Base-by-base conservation (phyloP, 345 rosid species). In the Linum usitatissimum region DNA sequence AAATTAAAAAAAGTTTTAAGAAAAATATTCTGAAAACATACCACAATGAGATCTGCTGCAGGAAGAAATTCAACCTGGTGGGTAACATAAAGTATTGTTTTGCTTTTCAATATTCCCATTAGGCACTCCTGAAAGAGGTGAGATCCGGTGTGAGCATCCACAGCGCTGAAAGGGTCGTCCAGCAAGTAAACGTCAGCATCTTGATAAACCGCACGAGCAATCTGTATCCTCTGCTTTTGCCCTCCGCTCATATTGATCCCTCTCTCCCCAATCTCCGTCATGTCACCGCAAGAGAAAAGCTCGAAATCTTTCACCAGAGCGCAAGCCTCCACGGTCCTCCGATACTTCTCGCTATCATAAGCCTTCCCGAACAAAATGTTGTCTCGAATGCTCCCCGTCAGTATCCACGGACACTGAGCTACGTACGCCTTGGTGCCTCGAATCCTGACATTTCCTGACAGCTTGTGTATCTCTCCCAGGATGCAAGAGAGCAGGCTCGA, bases 231-330 rank as follows among this genome's bases (percentile, higher is more conserved):
- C 71, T 91, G 98, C 70, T 91, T 91, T 73, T 91, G 96, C 70
- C 98, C 98, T 21, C 98, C 98, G 66, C 98, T 91, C 98, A 91
- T 84, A 72, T 91, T 91, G 45, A 91, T 88, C 31, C 98, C 98
- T 76, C 98, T 79, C 70, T 91, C 98, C 49, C 98, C 98, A 67
- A 91, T 91, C 82, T 86, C 95, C 7, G 95, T 91, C 39, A 84
- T 55, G 80, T 91, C 96, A 21, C 95, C 88, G 18, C 77, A 75
- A 18, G 87, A 78, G 79, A 91, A 88, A 23, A 82, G 79, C 78
- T 85, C 90, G 56, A 91, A 86, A 73, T 91, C 98, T 73, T 86
- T 91, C 7, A 66, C 21, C 72, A 91, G 61, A 23, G 96, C 91
- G 67, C 98, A 91, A 62, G 98, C 88, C 75, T 81, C 67, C 49